Evolutionary conservation across 805 yeast genomes (phyloP).

Genomic region (Saccharomycopsis sp.): DNA sequence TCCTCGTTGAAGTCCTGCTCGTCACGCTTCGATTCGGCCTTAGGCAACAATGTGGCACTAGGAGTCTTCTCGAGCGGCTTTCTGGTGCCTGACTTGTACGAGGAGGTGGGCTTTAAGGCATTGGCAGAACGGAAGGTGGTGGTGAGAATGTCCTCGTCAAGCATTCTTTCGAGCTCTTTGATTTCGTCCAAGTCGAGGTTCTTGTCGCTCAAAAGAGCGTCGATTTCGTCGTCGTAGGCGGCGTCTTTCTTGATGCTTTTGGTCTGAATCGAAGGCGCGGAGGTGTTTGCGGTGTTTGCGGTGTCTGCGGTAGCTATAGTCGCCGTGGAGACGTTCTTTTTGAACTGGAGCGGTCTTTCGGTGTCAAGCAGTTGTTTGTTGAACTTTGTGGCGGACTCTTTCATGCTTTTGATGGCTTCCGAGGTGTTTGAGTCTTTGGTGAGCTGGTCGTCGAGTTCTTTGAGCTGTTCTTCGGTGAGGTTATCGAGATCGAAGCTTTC

Average conservation of each 20-base stretch:
- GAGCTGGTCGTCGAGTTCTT: not conserved
- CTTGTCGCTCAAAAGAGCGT: conserved; percentile 7
- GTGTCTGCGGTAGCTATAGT: not conserved
- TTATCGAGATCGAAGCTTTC: not conserved
- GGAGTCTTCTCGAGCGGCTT: conserved; percentile 13
- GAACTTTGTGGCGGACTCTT: not conserved
- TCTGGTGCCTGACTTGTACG: not conserved
- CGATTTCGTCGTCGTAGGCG: conserved; percentile 10
- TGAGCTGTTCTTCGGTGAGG: not conserved
- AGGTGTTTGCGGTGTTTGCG: not conserved
- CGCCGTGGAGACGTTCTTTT: not conserved
- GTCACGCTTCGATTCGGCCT: conserved; percentile 12
- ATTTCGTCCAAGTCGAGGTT: conserved; percentile 17
- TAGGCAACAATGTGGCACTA: conserved; percentile 16
- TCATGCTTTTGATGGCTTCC: not conserved
- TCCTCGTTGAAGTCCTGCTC: conserved; percentile 15
- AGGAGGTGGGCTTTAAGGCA: not conserved
- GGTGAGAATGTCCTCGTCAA: conserved; percentile 18
- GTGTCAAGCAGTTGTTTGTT: not conserved
- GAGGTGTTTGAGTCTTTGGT: not conserved
- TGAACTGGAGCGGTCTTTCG: conserved; percentile 7
- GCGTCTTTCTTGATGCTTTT: not conserved
- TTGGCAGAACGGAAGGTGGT: conserved; percentile 5
- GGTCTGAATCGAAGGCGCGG: not conserved
- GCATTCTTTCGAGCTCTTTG: conserved; percentile 17